Percentiles rank a stretch among this genome's conserved stretches.
Conservation (phyloP, 768 basidiomycete genomes). For the Xerocomus potaroensis region DNA sequence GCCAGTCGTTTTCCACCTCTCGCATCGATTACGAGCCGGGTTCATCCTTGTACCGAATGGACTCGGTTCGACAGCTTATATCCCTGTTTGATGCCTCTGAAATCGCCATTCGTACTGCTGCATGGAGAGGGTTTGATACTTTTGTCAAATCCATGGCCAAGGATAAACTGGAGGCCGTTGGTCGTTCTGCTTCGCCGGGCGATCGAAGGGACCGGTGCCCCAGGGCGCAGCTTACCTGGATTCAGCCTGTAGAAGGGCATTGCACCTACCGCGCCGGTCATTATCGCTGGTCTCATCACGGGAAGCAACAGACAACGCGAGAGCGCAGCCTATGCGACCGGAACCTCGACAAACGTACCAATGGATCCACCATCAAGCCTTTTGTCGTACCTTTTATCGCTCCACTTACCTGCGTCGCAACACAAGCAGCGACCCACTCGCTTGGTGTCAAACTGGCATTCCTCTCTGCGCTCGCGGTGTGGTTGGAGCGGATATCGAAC, state of each 20-base stretch:
- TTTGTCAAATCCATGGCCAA: constrained; percentile 91
- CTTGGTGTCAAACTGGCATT: constrained; percentile 93
- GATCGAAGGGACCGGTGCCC: constrained; percentile 80
- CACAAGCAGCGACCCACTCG: constrained; percentile 84
- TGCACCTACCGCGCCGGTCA: constrained; percentile 77
- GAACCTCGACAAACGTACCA: constrained; percentile 90
- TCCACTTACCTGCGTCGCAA: constrained; percentile 91
- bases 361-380: constrained; percentile 81
- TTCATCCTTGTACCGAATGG: constrained; percentile 78
- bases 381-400: constrained; percentile 95
- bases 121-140: constrained; percentile 76
- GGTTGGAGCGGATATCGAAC: constrained; percentile 80
- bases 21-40: constrained; percentile 83
- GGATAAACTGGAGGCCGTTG: constrained; percentile 86
- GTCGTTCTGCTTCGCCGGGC: constrained; percentile 86
- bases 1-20: constrained; percentile 73
- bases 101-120: constrained; percentile 72
- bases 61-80: constrained; percentile 91
- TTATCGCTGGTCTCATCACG: constrained; percentile 88
- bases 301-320: constrained; percentile 95
- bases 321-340: constrained; percentile 92
- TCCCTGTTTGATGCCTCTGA: constrained; percentile 76
- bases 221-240: constrained; percentile 75
- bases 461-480: constrained; percentile 75
- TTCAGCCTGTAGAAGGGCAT: constrained; percentile 84